Evolutionary conservation across 2,329 filamentous ascomycete species (phyloP), one percentile per base, ranked within the genome.

Genomic region (Pestalotiopsis sp.): DNA sequence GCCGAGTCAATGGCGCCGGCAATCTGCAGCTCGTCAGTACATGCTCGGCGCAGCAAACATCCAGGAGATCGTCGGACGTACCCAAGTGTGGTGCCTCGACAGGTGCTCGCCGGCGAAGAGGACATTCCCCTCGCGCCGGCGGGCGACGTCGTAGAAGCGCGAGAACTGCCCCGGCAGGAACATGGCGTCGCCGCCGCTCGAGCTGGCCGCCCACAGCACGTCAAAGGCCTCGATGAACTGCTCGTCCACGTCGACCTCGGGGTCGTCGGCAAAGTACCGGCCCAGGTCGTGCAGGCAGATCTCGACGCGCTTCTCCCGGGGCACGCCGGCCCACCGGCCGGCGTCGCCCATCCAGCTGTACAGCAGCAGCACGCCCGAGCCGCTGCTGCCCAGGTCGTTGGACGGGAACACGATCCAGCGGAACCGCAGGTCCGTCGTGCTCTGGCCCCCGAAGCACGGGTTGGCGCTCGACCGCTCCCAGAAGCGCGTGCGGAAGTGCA

Each of bases 361-460:
- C 2, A 72, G 62, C 4, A 72, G 36, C 13, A 72, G 61, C 31
- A 69, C 67, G 11, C 69, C 70, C 2, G 70, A 68, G 3, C 67
- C 66, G 11, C 60, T 36, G 13, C 45, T n/a, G 4, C 69, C 70
- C 5, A 69, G 36, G 49, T 69, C 56, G 61, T 72, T 66, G 14
- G 70, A 72, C 4, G 70, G 70, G 45, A 57, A 72, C 3, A 72
- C 70, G 20, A 72, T 72, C 70, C 70, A 72, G 4, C 70, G 63
- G 64, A 72, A 62, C 1, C 67, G 70, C 3, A 72, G 68, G 36
- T 72, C 70, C 0, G 70, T 72, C 2, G 69, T 67, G 45, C 67
- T 70, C 67, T 72, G 70, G 1, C 70, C 70, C 1, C 70, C 70
- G 20, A 68, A 68, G 7, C 65, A 70, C 2, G 70, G 69, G 23